Base-by-base conservation (phyloP, 192 early-diverging fungal genomes). In the Gaertneriomyces semiglobifer region DNA sequence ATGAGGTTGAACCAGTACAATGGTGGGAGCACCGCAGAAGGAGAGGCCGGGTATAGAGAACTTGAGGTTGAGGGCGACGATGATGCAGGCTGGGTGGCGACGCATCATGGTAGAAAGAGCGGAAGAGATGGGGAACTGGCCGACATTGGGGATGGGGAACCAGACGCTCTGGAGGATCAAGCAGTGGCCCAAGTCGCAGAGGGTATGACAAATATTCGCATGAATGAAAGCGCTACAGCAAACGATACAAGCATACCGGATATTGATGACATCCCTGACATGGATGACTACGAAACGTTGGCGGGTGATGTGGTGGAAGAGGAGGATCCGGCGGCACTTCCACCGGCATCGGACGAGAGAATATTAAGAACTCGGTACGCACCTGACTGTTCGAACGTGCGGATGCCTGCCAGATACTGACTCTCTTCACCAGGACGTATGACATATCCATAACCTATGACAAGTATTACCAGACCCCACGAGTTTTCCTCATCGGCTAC, bases 391-490 rank as follows among this genome's bases (percentile, higher is more conserved):
- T 52, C 50, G 20, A 52, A 52, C 4, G 50, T 6, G 50, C 4
- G 50, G n/a, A 0, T 33, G 25, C 50, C 20, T 62, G 57, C 57
- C 57, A 20, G 14, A 58, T 6, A 14, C 33, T 33, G 2, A 18
- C n/a, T 73, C 4, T 50, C 59, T 54, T 16, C 10, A 18, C n/a
- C 45, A 82, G 97, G 66, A 99, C 97, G 11, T 99, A 99, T 69
- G 96, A 99, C 78, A 85, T 99, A 40, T 92, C 92, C 72, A 99
- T 99, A 64, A 95, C 95, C n/a, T 99, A 99, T 77, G 97, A 99
- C 86, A 99, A 99, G 76, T 97, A 97, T 75, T 98, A 97, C 74
- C 95, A 96, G 77, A 99, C 97, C 6, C 97, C 97, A 14, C 88
- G 94, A 19, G 88, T 99, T 62, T 98, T 89, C 88, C 83, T 99